Conservation (phyloP, 2,329 filamentous ascomycete genomes). For the Xylariaceae sp. region DNA sequence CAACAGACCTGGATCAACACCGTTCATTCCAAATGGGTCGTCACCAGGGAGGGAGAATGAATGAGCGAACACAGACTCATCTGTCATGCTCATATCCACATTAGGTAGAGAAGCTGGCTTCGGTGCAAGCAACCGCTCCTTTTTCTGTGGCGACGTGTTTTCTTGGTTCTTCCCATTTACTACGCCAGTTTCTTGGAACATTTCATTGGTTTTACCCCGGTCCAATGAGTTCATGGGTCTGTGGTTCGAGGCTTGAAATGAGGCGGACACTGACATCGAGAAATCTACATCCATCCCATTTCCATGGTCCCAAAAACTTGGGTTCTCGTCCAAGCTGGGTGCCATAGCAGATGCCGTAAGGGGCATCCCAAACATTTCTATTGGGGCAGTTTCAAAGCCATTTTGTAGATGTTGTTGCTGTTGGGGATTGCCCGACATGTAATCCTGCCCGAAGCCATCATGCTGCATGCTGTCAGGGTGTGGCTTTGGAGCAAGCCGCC, state of each 20-base stretch:
- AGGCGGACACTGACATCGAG: constrained; percentile 39
- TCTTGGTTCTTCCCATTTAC: constrained; percentile 38
- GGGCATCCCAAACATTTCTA: constrained; percentile 59
- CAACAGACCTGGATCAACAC: constrained; percentile 58
- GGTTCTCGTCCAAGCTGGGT: constrained; percentile 42
- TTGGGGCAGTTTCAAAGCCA: constrained; percentile 44
- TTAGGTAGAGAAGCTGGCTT: constrained; percentile 42
- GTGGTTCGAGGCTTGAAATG: constrained; percentile 45
- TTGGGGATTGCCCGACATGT: constrained; percentile 46
- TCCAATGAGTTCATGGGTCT: constrained; percentile 53
- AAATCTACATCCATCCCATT: constrained; percentile 61
- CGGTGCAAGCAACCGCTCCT: constrained; percentile 48
- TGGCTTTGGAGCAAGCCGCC: constrained; percentile 53
- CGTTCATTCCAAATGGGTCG: constrained; percentile 50
- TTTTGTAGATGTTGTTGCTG: constrained; percentile 46
- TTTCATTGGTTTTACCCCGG: constrained; percentile 54
- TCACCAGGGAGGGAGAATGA: constrained; percentile 46
- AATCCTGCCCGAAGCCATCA: constrained; percentile 55
- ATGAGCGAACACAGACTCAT: constrained; percentile 38
- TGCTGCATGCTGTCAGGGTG: constrained; percentile 52
- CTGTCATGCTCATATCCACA: constrained; percentile 38
- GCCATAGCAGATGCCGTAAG: constrained; percentile 55
- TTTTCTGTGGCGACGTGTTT: constrained; percentile 37
- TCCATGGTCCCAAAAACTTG: constrained; percentile 57
- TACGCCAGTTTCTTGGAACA: constrained; percentile 49